phyloP scores from a whole-genome alignment of 2,329 filamentous ascomycete species.

The Zopfia rhizophila region DNA sequence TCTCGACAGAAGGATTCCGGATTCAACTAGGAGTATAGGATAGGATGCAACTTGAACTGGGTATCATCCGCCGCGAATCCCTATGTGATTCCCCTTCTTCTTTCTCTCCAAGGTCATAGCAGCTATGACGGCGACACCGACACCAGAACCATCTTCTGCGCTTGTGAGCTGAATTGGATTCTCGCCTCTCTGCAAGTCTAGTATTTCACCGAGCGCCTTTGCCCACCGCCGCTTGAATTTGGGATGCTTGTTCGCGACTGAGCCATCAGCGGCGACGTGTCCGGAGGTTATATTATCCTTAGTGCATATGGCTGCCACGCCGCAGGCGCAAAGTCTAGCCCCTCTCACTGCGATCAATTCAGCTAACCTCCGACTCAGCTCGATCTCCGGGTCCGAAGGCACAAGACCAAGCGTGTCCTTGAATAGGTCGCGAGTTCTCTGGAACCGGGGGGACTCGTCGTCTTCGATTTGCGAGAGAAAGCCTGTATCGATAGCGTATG shows the following conservation, averaged over 20 bases:
- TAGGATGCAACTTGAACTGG: no score
- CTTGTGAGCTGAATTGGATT: slow-evolving; percentile 49
- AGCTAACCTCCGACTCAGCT: slow-evolving; percentile 38
- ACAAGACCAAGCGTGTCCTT: slow-evolving; percentile 32
- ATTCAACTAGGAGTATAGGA: no score
- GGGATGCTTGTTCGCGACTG: slow-evolving; percentile 55
- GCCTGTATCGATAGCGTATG: slow-evolving; percentile 87
- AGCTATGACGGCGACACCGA: slow-evolving; percentile 51
- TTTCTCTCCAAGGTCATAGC: slow-evolving; percentile 41
- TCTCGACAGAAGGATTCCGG: no score
- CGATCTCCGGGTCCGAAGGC: slow-evolving; percentile 36
- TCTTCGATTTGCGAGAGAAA: slow-evolving; percentile 91
- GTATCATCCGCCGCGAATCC: no score
- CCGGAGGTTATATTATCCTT: slow-evolving; percentile 43
- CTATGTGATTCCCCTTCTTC: no score
- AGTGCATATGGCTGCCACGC: slow-evolving; percentile 50
- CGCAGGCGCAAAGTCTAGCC: slow-evolving; percentile 50
- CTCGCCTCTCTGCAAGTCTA: slow-evolving; percentile 44
- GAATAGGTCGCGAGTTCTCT: slow-evolving; percentile 33
- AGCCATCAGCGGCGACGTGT: slow-evolving; percentile 52
- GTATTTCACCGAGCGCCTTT: slow-evolving; percentile 51
- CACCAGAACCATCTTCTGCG: slow-evolving; percentile 54
- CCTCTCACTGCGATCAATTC: slow-evolving; percentile 47
- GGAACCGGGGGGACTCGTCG: slow-evolving; percentile 35
- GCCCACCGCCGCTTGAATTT: slow-evolving; percentile 55